Conservation (phyloP, 805 yeast species). For the Candida anglica region DNA sequence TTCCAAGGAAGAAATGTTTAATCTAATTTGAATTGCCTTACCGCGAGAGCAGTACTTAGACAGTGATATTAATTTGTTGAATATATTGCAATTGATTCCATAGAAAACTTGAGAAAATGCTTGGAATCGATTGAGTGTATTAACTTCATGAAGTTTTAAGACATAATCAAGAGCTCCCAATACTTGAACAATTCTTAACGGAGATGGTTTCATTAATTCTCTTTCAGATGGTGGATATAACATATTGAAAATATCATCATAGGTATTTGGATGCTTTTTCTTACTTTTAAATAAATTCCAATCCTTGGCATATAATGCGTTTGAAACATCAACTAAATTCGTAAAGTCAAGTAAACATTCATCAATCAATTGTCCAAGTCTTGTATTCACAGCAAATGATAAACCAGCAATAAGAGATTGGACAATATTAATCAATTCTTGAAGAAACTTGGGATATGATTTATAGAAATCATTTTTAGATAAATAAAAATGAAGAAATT, state of each 20-base stretch:
- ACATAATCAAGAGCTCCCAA: constrained; percentile 87
- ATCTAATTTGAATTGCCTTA: constrained; percentile 83
- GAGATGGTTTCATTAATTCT: constrained; percentile 84
- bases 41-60: constrained; percentile 74
- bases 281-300: constrained; percentile 51
- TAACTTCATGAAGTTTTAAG: constrained; percentile 74
- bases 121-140: constrained; percentile 73
- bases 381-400: constrained; percentile 52
- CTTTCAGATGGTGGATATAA: constrained; percentile 80
- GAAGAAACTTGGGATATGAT: constrained; percentile 54
- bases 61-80: constrained; percentile 66
- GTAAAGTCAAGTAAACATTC: constrained; percentile 71
- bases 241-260: constrained; percentile 71
- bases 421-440: constrained; percentile 50
- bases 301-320: constrained; percentile 69
- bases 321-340: constrained; percentile 77
- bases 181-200: constrained; percentile 77
- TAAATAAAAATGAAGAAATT: constrained; percentile 74
- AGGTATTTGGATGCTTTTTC: constrained; percentile 44
- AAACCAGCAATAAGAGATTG: constrained; percentile 56
- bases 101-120: constrained; percentile 73
- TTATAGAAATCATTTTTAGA: constrained; percentile 57
- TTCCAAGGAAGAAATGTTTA: constrained; percentile 81
- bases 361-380: constrained; percentile 52
- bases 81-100: constrained; percentile 69